phyloP scores from a whole-genome alignment of 1,139 yeast genomes.

The Pichia sp. region DNA sequence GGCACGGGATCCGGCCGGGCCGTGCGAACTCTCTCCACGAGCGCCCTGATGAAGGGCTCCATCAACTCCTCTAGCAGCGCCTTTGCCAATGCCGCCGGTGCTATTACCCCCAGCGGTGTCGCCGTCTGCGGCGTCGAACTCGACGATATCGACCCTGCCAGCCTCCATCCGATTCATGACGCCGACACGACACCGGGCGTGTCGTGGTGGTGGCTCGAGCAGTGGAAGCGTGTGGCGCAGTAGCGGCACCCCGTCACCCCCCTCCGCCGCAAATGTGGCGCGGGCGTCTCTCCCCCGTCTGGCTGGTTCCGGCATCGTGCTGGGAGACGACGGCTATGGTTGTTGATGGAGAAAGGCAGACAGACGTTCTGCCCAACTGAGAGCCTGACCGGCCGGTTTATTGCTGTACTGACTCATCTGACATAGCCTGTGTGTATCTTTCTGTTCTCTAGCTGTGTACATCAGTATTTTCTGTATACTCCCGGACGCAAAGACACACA shows the following conservation, averaged over 20 bases:
- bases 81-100: slow-evolving; percentile 1
- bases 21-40: background rate
- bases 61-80: background rate
- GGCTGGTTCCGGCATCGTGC: background rate
- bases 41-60: background rate
- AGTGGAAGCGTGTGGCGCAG: background rate
- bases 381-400: too few relatives aligned
- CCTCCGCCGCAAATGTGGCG: too few relatives aligned
- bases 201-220: slow-evolving; percentile 3
- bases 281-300: background rate
- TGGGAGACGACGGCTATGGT: background rate
- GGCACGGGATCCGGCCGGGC: background rate
- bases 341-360: background rate
- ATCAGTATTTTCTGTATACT: too few relatives aligned
- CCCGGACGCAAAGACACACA: background rate
- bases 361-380: background rate
- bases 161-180: background rate
- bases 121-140: slow-evolving; percentile 11
- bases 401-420: background rate
- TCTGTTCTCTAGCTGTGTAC: background rate
- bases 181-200: background rate
- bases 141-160: slow-evolving; percentile 8
- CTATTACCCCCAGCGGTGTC: slow-evolving; percentile 13
- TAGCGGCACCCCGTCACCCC: background rate
- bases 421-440: background rate